These are phyloP conservation scores for Crithidia brevicula DNA, from an alignment of 208 protist genomes.

Conservation along the genomic window DNA sequence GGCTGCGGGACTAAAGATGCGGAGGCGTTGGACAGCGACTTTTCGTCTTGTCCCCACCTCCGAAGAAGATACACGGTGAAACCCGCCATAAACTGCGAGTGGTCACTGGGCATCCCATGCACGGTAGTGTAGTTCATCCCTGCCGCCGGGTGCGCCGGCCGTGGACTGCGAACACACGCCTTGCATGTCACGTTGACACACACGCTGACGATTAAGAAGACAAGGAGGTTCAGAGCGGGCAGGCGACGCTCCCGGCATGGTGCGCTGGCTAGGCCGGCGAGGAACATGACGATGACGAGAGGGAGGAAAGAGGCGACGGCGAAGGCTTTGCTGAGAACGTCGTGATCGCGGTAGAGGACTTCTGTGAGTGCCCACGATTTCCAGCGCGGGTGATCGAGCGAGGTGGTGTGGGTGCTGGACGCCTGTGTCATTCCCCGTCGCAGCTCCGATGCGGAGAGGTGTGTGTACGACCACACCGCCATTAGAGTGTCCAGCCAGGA, in stretches of 20 bases:
- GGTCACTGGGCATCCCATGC: slow-evolving; percentile 82
- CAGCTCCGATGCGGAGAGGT: slow-evolving; percentile 36
- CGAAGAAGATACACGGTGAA: slow-evolving; percentile 59
- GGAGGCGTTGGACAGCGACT: not conserved
- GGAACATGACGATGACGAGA: slow-evolving; percentile 62
- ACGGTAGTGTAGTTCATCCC: slow-evolving; percentile 44
- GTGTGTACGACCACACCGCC: slow-evolving; percentile 37
- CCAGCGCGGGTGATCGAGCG: slow-evolving; percentile 29
- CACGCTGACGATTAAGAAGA: slow-evolving; percentile 55
- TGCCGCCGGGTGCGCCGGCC: slow-evolving; percentile 52
- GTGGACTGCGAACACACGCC: slow-evolving; percentile 29
- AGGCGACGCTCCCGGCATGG: slow-evolving; percentile 39
- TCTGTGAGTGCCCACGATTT: slow-evolving; percentile 57
- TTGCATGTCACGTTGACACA: slow-evolving; percentile 60
- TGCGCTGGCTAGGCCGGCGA: slow-evolving; percentile 64
- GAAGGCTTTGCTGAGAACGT: slow-evolving; percentile 63
- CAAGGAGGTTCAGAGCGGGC: slow-evolving; percentile 56
- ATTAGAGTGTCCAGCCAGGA: slow-evolving; percentile 6
- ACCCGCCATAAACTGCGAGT: slow-evolving; percentile 83
- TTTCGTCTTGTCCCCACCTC: slow-evolving; percentile 1
- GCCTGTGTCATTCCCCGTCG: slow-evolving; percentile 9
- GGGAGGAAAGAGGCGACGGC: slow-evolving; percentile 63
- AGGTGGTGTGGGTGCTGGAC: not conserved
- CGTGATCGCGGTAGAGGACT: slow-evolving; percentile 47
- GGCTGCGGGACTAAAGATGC: too few species aligned